Evolutionary conservation across 768 basidiomycete genomes (phyloP).

Genomic region (Russula virescens): DNA sequence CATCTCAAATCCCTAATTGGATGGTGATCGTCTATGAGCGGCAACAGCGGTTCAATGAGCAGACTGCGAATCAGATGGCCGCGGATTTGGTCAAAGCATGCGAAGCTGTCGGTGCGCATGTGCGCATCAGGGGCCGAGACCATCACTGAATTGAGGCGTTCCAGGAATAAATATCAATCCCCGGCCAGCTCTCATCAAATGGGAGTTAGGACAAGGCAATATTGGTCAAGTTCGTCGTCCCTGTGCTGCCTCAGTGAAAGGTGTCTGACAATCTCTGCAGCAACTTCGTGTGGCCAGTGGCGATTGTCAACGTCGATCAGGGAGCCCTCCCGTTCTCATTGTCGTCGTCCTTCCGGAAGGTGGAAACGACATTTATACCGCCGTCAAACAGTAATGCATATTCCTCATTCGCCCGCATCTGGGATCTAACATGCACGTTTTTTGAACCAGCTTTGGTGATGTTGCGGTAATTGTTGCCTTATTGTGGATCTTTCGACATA

Average conservation of each 20-base stretch:
- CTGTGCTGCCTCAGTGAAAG: background rate
- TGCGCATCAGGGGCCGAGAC: background rate
- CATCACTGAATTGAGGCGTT: background rate
- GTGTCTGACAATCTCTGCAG: constrained; percentile 26
- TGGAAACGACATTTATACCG: constrained; percentile 69
- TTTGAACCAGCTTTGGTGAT: constrained; percentile 63
- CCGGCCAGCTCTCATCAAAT: constrained; percentile 41
- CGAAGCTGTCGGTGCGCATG: constrained; percentile 52
- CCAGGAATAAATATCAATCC: constrained; percentile 56
- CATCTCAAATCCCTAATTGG: constrained; percentile 52
- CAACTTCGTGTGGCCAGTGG: constrained; percentile 49
- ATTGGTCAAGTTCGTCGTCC: constrained; percentile 31
- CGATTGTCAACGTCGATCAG: constrained; percentile 38
- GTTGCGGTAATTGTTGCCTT: constrained; percentile 38
- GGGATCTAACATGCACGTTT: constrained; percentile 5
- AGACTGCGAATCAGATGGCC: constrained; percentile 50
- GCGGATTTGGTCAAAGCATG: constrained; percentile 45
- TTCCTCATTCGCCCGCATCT: background rate
- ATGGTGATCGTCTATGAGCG: constrained; percentile 63
- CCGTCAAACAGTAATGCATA: constrained; percentile 65
- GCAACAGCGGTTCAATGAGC: constrained; percentile 46
- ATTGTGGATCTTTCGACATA: background rate
- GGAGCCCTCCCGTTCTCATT: constrained; percentile 48
- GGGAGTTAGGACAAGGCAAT: constrained; percentile 53
- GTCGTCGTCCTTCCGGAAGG: constrained; percentile 69